Base-by-base conservation (phyloP, 23 red algal species). In the Pyropia yezoensis region DNA sequence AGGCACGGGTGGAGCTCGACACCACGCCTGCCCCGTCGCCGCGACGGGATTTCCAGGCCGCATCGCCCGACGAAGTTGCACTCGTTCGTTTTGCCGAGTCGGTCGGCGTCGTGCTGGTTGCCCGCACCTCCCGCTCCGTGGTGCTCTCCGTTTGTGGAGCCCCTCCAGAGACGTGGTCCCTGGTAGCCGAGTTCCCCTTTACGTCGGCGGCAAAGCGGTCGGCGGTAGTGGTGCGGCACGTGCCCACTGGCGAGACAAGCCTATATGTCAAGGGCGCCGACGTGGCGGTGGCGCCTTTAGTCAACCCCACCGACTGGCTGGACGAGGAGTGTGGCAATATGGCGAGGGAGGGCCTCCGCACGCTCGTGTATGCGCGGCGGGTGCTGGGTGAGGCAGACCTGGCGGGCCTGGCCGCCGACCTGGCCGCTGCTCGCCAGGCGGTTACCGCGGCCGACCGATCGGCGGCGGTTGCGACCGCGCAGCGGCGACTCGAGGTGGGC, bases 251-350 rank as follows among this genome's bases (percentile, higher is more conserved):
- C 29, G 50, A 55, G 56, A 96, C 87, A 2, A 70, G 58, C 24
- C 59, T 96, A n/a, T 96, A 85, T 56, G 83, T 89, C 63, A 96
- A 96, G 33, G 92, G 92, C 19, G 92, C 92, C 0, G 92, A 96
- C 55, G 67, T 82, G 3, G 71, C 87, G 29, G 83, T 96, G 76
- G 78, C 63, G 24, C 73, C 60, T 7, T 75, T 87, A 33, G 92
- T 89, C 30, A 77, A 69, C 8, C 74, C 78, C 57, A 96, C 82
- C 51, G 92, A 96, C 65, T 96, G 92, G 92, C 76, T 96, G 29
- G 92, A 89, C 32, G 92, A 96, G 72, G 92, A 96, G 33, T 90
- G 92, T 59, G 92, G 92, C 22, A 96, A 96, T 65, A 50, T 96
- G 28, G 92, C 92, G 15, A 53, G 92, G 34, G 92, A 96, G 63